A percentile compares a stretch with the other conserved stretches of the same genome.
These are phyloP conservation scores for Mrakia blollopis DNA, from an alignment of 768 basidiomycete genomes.

Conservation along the genomic window DNA sequence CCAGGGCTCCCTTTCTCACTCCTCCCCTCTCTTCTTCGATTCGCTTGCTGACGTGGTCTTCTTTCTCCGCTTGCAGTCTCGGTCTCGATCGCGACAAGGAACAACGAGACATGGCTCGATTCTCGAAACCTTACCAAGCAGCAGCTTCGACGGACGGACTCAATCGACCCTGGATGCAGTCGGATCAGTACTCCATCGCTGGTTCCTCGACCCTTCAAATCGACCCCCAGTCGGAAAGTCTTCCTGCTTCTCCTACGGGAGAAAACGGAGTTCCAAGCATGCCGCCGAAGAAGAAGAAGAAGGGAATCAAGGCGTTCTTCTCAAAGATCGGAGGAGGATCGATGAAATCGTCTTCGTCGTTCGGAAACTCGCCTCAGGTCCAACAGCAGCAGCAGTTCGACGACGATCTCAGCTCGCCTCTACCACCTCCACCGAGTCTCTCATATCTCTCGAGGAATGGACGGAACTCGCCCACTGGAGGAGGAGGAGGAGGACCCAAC, in stretches of 20 bases:
- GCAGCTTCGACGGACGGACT: constrained; percentile 40
- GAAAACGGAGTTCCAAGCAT: constrained; percentile 4
- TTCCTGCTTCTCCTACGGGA: constrained; percentile 33
- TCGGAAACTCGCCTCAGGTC: constrained; percentile 30
- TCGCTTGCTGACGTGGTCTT: not conserved
- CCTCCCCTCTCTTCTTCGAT: not conserved
- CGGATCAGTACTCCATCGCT: constrained; percentile 14
- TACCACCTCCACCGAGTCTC: constrained; percentile 25
- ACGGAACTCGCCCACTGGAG: not conserved
- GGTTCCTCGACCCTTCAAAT: constrained; percentile 11
- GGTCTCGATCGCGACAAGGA: constrained; percentile 43
- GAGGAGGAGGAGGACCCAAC: constrained; percentile 13
- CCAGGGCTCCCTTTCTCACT: not conserved
- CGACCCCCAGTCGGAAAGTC: constrained; percentile 36
- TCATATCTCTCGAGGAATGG: constrained; percentile 15
- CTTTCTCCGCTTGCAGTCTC: constrained; percentile 36
- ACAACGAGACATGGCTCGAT: constrained; percentile 31
- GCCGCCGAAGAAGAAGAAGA: constrained; percentile 40
- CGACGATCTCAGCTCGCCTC: not conserved
- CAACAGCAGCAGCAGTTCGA: constrained; percentile 17
- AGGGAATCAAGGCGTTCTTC: constrained; percentile 44
- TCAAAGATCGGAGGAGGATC: constrained; percentile 40
- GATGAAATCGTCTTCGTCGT: constrained; percentile 21
- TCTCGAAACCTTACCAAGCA: constrained; percentile 34
- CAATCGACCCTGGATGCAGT: constrained; percentile 37